Evolutionary conservation across 306 rosid genomes (phyloP).

Genomic region (Begonia loranthoides): DNA sequence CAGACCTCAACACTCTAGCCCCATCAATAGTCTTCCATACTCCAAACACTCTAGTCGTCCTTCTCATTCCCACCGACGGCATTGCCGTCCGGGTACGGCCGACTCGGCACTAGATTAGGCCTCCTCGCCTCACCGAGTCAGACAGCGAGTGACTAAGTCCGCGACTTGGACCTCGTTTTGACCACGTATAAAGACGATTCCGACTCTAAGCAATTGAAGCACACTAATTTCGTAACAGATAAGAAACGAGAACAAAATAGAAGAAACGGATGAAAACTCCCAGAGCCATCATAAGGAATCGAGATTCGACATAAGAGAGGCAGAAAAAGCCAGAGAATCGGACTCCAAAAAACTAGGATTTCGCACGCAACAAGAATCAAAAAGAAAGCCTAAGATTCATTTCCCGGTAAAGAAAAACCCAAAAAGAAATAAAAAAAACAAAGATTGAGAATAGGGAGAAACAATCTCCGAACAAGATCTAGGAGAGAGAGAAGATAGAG

Average conservation of each 20-base stretch:
- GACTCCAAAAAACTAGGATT: background rate
- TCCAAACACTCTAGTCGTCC: constrained; percentile 55
- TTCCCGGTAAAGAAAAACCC: background rate
- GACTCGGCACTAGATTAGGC: background rate
- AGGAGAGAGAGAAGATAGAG: background rate
- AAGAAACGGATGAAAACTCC: too few relatives aligned
- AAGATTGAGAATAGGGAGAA: background rate
- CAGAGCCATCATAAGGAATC: too few relatives aligned
- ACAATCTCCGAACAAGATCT: background rate
- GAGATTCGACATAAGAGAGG: background rate
- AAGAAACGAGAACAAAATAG: too few relatives aligned
- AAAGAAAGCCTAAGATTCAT: background rate
- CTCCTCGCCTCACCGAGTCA: background rate
- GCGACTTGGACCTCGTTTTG: background rate
- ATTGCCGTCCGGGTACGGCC: constrained; percentile 20
- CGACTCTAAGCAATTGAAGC: too few relatives aligned
- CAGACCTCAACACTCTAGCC: constrained; percentile 55
- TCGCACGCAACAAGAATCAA: background rate
- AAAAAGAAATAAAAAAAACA: background rate
- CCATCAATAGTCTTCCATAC: constrained; percentile 42
- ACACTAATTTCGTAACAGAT: too few relatives aligned
- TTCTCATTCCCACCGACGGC: constrained; percentile 72
- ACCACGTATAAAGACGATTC: background rate
- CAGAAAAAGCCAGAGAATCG: background rate
- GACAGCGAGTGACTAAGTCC: background rate